phyloP scores from a whole-genome alignment of 192 early-diverging fungal species.

The Spinellus fusiger region DNA sequence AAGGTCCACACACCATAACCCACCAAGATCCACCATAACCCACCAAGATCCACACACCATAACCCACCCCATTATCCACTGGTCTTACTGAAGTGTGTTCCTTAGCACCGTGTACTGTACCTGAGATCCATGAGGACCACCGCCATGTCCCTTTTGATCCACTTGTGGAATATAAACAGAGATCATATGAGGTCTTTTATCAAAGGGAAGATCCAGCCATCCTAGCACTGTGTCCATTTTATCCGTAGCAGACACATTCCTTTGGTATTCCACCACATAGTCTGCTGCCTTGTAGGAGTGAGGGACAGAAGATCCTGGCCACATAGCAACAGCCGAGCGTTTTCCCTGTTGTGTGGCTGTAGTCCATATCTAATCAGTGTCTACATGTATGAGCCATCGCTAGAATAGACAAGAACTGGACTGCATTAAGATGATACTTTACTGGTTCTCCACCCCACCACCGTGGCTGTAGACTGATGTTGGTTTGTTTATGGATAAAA shows the following conservation, averaged over 20 bases:
- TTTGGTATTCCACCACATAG: conserved; percentile 53
- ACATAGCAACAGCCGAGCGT: conserved; percentile 76
- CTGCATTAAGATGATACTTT: not conserved
- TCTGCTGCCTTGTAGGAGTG: conserved; percentile 54
- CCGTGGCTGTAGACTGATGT: conserved; percentile 50
- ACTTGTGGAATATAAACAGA: conserved; percentile 77
- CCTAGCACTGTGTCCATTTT: conserved; percentile 56
- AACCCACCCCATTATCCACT: not conserved
- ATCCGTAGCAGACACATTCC: conserved; percentile 34
- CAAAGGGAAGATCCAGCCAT: conserved; percentile 76
- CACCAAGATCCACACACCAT: not conserved
- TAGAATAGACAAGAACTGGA: not conserved
- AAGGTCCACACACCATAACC: not conserved
- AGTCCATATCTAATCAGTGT: conserved; percentile 72
- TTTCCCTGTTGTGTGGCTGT: conserved; percentile 71
- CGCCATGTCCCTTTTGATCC: conserved; percentile 70
- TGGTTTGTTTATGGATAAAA: conserved; percentile 72
- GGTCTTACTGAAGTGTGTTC: too few species aligned
- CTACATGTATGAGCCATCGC: not conserved
- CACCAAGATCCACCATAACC: not conserved
- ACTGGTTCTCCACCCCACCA: conserved; percentile 89
- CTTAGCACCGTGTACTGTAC: conserved; percentile 30
- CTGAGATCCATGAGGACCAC: conserved; percentile 58
- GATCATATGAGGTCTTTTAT: conserved; percentile 66
- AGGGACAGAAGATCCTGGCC: conserved; percentile 71